Evolutionary conservation across 2,329 filamentous ascomycete species (phyloP).

Genomic region (Dactylellina drechsleri): DNA sequence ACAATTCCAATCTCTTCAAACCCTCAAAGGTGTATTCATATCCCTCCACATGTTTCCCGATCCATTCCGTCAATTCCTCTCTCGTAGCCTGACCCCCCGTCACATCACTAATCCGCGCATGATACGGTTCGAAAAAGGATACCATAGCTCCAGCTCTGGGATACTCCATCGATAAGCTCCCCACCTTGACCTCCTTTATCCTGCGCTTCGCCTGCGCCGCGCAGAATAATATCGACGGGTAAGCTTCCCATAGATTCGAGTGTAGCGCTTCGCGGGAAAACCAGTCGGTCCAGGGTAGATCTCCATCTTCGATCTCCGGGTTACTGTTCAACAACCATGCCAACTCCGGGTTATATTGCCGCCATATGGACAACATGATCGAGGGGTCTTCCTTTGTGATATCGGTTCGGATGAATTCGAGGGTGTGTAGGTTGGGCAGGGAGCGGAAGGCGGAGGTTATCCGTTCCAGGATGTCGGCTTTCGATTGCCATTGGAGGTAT

Average conservation of each 20-base stretch:
- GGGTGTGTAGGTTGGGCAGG: slow-evolving; percentile 28
- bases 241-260: slow-evolving; percentile 46
- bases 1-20: slow-evolving; percentile 31
- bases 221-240: slow-evolving; percentile 45
- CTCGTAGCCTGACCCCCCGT: slow-evolving; percentile 28
- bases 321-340: slow-evolving; percentile 38
- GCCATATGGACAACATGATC: slow-evolving; percentile 41
- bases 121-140: slow-evolving; percentile 44
- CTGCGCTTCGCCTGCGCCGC: slow-evolving; percentile 35
- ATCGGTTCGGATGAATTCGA: slow-evolving; percentile 48
- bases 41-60: slow-evolving; percentile 18
- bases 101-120: slow-evolving; percentile 33
- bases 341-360: slow-evolving; percentile 44
- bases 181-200: slow-evolving; percentile 40
- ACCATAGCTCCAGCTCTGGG: slow-evolving; percentile 41
- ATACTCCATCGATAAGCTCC: slow-evolving; percentile 26
- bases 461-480: slow-evolving; percentile 39
- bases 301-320: slow-evolving; percentile 44
- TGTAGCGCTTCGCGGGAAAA: slow-evolving; percentile 41
- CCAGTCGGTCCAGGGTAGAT: slow-evolving; percentile 49
- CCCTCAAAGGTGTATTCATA: slow-evolving; percentile 30
- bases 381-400: slow-evolving; percentile 46
- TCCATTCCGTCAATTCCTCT: slow-evolving; percentile 29
- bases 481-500: slow-evolving; percentile 38
- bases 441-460: slow-evolving; percentile 45